Conservation (phyloP, 75 land plant species). For the Gnetum montanum region DNA sequence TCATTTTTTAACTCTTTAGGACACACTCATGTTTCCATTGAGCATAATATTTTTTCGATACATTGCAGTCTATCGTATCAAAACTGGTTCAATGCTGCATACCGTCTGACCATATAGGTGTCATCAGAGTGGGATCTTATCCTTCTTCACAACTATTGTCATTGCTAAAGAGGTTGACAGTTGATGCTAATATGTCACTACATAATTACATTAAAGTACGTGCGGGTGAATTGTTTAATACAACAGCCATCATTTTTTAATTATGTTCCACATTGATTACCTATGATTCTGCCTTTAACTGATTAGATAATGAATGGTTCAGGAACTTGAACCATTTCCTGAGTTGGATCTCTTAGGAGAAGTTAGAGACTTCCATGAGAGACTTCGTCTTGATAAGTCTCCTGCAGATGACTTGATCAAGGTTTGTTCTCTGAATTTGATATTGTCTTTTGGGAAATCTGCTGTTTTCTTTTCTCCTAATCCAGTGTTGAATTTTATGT, state of each 20-base stretch:
- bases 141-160: slow-evolving; percentile 30
- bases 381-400: slow-evolving; percentile 33
- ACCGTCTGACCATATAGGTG: slow-evolving; percentile 11
- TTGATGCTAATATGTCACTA: slow-evolving; percentile 52
- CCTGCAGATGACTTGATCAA: slow-evolving; percentile 65
- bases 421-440: slow-evolving; percentile 16
- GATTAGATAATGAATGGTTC: too few relatives aligned
- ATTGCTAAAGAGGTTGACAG: slow-evolving; percentile 58
- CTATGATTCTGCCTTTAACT: background rate
- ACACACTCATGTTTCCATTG: background rate
- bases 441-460: background rate
- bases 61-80: slow-evolving; percentile 65
- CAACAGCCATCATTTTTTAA: background rate
- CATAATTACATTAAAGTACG: slow-evolving; percentile 55
- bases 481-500: background rate
- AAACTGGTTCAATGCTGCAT: slow-evolving; percentile 63
- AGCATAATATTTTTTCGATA: too few relatives aligned
- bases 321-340: slow-evolving; percentile 93
- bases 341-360: slow-evolving; percentile 51
- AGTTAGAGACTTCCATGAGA: slow-evolving; percentile 45
- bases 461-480: background rate
- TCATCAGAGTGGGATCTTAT: background rate
- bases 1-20: background rate
- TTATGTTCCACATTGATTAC: background rate
- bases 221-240: too few relatives aligned